Conservation (phyloP, 169 alveolate genomes). For the Plasmodium cynomolgi region DNA sequence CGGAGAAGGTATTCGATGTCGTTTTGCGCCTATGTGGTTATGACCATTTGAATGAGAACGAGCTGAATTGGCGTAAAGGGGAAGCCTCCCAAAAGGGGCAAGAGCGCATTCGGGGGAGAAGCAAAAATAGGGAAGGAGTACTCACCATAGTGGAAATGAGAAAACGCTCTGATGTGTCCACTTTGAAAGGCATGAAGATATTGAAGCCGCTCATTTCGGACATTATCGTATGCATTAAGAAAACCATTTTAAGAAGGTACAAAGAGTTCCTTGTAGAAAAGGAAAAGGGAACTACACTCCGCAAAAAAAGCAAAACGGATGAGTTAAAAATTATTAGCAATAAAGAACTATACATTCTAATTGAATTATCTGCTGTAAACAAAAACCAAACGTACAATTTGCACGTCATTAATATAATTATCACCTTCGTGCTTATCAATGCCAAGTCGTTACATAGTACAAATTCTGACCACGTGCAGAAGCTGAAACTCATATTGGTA, state of each 20-base stretch:
- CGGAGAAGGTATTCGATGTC: slow-evolving; percentile 40
- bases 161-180: background rate
- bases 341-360: slow-evolving; percentile 66
- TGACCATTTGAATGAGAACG: background rate
- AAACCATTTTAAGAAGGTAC: slow-evolving; percentile 35
- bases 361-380: slow-evolving; percentile 73
- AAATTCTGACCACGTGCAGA: slow-evolving; percentile 9
- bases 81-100: background rate
- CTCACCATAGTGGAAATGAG: background rate
- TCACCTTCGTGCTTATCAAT: slow-evolving; percentile 31
- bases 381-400: slow-evolving; percentile 35
- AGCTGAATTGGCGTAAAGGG: background rate
- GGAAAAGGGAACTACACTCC: background rate
- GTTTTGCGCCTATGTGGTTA: slow-evolving; percentile 72
- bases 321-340: slow-evolving; percentile 36
- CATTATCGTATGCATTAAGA: slow-evolving; percentile 49
- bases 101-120: background rate
- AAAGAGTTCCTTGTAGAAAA: slow-evolving; percentile 3
- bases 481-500: slow-evolving; percentile 47
- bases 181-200: slow-evolving; percentile 31
- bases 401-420: slow-evolving; percentile 47
- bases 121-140: background rate
- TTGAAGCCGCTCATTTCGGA: slow-evolving; percentile 56
- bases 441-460: slow-evolving; percentile 22
- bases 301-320: slow-evolving; percentile 8